phyloP scores from a whole-genome alignment of 169 alveolate genomes.

The Plasmodium inui region DNA sequence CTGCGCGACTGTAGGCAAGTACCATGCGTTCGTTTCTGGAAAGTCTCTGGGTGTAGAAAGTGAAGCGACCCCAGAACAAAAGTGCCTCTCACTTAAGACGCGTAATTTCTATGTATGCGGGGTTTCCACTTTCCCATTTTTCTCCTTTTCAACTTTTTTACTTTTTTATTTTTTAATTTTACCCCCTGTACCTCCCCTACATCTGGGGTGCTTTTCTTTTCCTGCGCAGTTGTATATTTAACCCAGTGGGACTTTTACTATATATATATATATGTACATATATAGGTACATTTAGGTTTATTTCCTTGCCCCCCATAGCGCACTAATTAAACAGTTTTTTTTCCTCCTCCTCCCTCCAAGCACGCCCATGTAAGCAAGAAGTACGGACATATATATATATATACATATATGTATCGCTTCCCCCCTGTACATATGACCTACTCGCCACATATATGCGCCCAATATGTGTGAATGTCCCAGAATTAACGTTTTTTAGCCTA shows the following conservation, averaged over 20 bases:
- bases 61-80: not conserved
- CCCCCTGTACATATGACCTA: not conserved
- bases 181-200: not conserved
- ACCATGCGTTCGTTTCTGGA: not conserved
- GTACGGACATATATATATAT: not conserved
- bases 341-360: not conserved
- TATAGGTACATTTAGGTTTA: not conserved
- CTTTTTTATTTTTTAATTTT: not conserved
- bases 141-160: not conserved
- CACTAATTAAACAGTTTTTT: not conserved
- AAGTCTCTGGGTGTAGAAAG: not conserved
- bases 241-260: not conserved
- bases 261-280: not conserved
- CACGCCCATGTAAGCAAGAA: slow-evolving; percentile 5
- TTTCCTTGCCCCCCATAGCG: not conserved
- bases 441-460: not conserved
- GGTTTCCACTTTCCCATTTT: not conserved
- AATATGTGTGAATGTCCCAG: slow-evolving; percentile 14
- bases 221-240: not conserved
- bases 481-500: slow-evolving; percentile 7
- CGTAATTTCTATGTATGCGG: not conserved
- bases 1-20: not conserved
- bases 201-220: not conserved
- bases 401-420: not conserved
- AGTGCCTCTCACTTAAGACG: not conserved